Conservation (phyloP, 2,329 filamentous ascomycete species). For the Neodidymelliopsis sp. region DNA sequence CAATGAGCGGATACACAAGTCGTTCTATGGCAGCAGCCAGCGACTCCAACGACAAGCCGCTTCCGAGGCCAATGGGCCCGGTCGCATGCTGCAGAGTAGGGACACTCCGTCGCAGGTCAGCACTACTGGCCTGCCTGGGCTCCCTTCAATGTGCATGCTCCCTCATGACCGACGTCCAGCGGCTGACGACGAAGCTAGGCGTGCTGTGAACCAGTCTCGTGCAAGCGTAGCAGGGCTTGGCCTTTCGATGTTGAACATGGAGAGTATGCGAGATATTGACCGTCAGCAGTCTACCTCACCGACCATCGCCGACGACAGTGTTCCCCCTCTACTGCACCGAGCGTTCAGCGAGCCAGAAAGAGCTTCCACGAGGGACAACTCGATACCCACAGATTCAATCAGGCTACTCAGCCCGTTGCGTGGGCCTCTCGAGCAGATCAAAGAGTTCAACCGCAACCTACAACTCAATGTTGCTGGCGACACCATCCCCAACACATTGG, state of each 20-base stretch:
- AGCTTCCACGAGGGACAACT: slow-evolving; percentile 29
- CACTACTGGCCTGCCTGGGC: slow-evolving; percentile 44
- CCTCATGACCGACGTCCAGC: slow-evolving; percentile 43
- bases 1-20: slow-evolving; percentile 20
- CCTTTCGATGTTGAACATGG: slow-evolving; percentile 43
- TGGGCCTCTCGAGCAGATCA: slow-evolving; percentile 34
- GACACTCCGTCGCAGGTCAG: slow-evolving; percentile 41
- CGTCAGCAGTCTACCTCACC: slow-evolving; percentile 41
- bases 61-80: slow-evolving; percentile 28
- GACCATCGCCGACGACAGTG: slow-evolving; percentile 38
- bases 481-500: slow-evolving; percentile 47
- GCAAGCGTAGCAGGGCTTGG: slow-evolving; percentile 40
- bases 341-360: slow-evolving; percentile 28
- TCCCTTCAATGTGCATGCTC: slow-evolving; percentile 49
- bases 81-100: slow-evolving; percentile 29
- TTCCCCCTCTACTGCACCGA: slow-evolving; percentile 19
- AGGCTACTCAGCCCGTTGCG: slow-evolving; percentile 25
- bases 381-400: slow-evolving; percentile 25
- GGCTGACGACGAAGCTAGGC: slow-evolving; percentile 31
- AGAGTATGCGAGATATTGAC: slow-evolving; percentile 29
- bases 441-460: slow-evolving; percentile 42
- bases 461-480: slow-evolving; percentile 44
- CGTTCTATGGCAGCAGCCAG: slow-evolving; percentile 22
- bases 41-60: slow-evolving; percentile 22
- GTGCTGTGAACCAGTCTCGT: slow-evolving; percentile 30